Base-by-base conservation (phyloP, 2,329 filamentous ascomycete genomes). In the Pseudocercospora eumusae region DNA sequence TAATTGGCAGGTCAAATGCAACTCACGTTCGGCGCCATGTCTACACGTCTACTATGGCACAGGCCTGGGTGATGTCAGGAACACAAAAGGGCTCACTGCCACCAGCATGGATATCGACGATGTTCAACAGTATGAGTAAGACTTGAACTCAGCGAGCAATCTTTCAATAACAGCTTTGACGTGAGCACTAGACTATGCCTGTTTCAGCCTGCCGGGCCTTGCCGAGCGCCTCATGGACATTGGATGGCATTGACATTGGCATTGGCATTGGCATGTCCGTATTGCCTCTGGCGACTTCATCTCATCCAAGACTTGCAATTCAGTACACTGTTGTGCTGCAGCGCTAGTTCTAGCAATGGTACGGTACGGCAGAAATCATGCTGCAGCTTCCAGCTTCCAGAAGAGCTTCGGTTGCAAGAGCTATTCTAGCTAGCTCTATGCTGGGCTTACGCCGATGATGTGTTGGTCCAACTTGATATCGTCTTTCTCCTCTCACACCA, bases 41-140 rank as follows among this genome's bases (percentile, higher is more conserved):
- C 25, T 33, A 8, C 20, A 36, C 25, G 44, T 44, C 31, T 64
- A 63, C 62, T 69, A 73, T 28, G 70, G 66, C 25, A 73, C 69
- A 20, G 72, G 71, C 60, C 72, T 64, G 6, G 72, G 72, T 36
- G 69, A 72, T 52, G 70, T 73, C 65, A 73, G 60, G 66, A 74
- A 74, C 57, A 74, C 69, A 61, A 72, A 72, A 20, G 25, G 23
- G 23, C 23, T 50, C 47, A 50, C 47, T 52, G 47, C 47, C 47
- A 52, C 23, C 25, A 52, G 25, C 47, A 52, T 52, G 47, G 47
- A 18, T 23, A 47, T 20, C 21, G 25, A 25, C 47, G 25, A 5
- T 23, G 15, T 52, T 28, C 28, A 31, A 31, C 28, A 11, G 47
- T 52, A 18, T 50, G 47, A 50, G 21, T 50, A 27, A 23, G 7